A percentile compares a stretch with the other conserved stretches of the same genome.
Evolutionary conservation across 2,329 filamentous ascomycete genomes (phyloP).

Genomic region (Bipolaris oryzae): DNA sequence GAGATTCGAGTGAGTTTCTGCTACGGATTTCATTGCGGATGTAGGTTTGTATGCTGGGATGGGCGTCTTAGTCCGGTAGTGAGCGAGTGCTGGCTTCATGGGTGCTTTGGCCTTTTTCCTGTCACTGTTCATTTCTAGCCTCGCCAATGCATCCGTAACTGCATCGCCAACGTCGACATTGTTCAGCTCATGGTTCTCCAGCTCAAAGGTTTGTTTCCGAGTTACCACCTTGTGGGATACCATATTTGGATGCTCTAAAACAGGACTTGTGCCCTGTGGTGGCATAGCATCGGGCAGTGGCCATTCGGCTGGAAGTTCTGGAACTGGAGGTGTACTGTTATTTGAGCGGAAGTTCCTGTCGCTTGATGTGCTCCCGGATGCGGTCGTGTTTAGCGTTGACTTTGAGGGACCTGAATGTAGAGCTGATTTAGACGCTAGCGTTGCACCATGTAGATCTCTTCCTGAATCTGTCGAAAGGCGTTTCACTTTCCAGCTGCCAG

Average conservation of each 20-base stretch:
- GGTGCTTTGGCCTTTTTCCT: constrained; percentile 10
- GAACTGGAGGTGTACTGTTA: constrained; percentile 34
- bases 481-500: constrained; percentile 43
- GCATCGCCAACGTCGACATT: constrained; percentile 24
- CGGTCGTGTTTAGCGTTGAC: constrained; percentile 18
- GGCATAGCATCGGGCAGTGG: constrained; percentile 30
- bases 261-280: constrained; percentile 16
- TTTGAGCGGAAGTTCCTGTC: constrained; percentile 24
- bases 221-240: constrained; percentile 15
- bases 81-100: constrained; percentile 6
- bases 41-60: background rate
- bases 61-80: constrained; percentile 5
- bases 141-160: constrained; percentile 27
- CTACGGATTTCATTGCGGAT: background rate
- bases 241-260: constrained; percentile 22
- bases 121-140: constrained; percentile 27
- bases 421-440: constrained; percentile 21
- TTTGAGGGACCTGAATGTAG: background rate
- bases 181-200: constrained; percentile 27
- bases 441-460: constrained; percentile 16
- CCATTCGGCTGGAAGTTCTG: constrained; percentile 33
- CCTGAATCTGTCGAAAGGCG: constrained; percentile 28
- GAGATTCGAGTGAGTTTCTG: background rate
- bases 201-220: constrained; percentile 18
- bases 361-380: constrained; percentile 18